Base-by-base conservation (phyloP, 2,329 filamentous ascomycete genomes). In the Colletotrichum caudatum region DNA sequence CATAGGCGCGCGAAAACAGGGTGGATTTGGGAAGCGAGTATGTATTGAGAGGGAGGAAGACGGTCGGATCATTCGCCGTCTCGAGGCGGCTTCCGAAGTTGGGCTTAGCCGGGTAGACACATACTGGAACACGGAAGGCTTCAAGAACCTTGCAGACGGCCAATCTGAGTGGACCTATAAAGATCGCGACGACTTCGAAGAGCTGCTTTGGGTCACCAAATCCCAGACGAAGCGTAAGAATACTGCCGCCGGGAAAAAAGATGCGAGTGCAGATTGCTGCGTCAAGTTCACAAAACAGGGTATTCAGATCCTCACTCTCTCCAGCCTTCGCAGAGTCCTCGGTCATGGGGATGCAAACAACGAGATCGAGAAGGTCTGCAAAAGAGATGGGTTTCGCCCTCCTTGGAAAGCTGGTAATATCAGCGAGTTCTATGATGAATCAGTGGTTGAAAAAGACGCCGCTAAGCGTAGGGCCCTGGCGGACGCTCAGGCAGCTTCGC, bases 131-230 rank as follows among this genome's bases (percentile, higher is more conserved):
- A 59, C 11, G 5, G 37, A 59, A 29, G 7, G 37, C 56, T 46
- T 26, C 4, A 59, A 59, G 37, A 59, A 46, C 33, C 56, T 59
- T 18, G 7, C 23, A 44, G 56, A 59, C 20, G 56, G 56, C 56
- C 4, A 59, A 59, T 59, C 56, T 59, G 1, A 59, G 37, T 59
- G 14, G 56, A 44, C 56, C 7, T 44, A 29, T 5, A 59, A 20
- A 35, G 37, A 59, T 59, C 4, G 14, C 14, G 20, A 46, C 23
- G 39, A 59, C 56, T 72, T 72, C 20, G 12, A 68, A 16, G 23
- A 72, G 69, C 53, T 72, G 26, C 60, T 68, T 54, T 72, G 48
- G 69, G 69, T 72, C 20, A 68, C 69, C 1, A 64, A 68, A 29
- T 71, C 64, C 39, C 35, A 67, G 20, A 64, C 23, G 26, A 66